phyloP scores from a whole-genome alignment of 192 early-diverging fungal genomes.

The Linnemannia schmuckeri region DNA sequence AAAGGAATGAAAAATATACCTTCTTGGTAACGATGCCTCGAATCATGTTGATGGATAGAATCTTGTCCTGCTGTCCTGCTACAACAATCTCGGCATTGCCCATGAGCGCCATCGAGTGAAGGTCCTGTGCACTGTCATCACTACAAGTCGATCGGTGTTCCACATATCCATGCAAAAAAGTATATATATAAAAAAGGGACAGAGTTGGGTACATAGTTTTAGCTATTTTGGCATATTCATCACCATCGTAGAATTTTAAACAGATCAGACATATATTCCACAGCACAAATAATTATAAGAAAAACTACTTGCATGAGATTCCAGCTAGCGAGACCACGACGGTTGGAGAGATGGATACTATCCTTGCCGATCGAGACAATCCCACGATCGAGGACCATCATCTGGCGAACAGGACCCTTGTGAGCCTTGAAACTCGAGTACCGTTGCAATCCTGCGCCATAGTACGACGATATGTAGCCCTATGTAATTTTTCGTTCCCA shows the following conservation, averaged over 20 bases:
- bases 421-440: conserved; percentile 82
- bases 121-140: conserved; percentile 62
- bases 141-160: conserved; percentile 19
- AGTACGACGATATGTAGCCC: conserved; percentile 81
- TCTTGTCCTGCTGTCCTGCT: conserved; percentile 69
- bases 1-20: conserved; percentile 16
- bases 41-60: conserved; percentile 63
- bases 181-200: not conserved
- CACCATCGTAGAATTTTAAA: not conserved
- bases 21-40: conserved; percentile 61
- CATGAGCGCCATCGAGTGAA: conserved; percentile 70
- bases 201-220: too few species aligned
- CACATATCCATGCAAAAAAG: not conserved
- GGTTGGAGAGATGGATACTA: conserved; percentile 72
- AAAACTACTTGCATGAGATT: conserved; percentile 64
- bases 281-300: not conserved
- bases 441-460: conserved; percentile 68
- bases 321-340: conserved; percentile 66
- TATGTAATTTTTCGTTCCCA: conserved; percentile 21
- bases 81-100: conserved; percentile 70
- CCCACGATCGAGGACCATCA: conserved; percentile 70
- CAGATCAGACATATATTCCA: not conserved
- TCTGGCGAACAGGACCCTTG: conserved; percentile 73
- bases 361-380: conserved; percentile 76
- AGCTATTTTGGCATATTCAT: too few species aligned